A percentile compares a stretch with the other conserved stretches of the same genome.
Evolutionary conservation across 108 stramenopile species (phyloP).

Genomic region (Nitzschia sp.): DNA sequence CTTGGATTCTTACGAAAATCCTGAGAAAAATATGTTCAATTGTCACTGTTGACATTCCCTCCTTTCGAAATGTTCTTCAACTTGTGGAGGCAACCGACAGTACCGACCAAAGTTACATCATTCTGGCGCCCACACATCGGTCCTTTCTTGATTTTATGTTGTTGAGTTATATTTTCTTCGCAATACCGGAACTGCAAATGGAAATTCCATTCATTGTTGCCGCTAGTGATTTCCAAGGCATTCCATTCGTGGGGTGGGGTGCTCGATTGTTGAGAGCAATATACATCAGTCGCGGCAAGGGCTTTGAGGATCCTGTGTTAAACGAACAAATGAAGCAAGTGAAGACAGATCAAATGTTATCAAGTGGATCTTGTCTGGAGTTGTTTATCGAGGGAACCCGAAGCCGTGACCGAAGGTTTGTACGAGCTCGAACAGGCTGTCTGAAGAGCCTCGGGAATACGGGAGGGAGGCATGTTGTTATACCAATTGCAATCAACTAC

Average conservation of each 20-base stretch:
- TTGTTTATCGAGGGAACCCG: conserved; percentile 85
- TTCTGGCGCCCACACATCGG: conserved; percentile 86
- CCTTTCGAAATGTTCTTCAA: conserved; percentile 43
- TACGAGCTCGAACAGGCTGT: conserved; percentile 79
- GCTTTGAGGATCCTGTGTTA: conserved; percentile 45
- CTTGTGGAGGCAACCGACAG: conserved; percentile 11
- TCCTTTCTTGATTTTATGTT: conserved; percentile 86
- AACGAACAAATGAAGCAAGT: conserved; percentile 7
- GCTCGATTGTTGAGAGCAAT: conserved; percentile 55
- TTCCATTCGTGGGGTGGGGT: conserved; percentile 77
- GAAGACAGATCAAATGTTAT: conserved; percentile 10
- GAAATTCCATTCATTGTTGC: conserved; percentile 76
- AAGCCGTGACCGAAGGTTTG: conserved; percentile 77
- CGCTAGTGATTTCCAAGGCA: conserved; percentile 65
- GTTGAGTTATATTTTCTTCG: conserved; percentile 71
- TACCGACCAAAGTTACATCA: conserved; percentile 29
- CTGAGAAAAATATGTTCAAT: conserved; percentile 46
- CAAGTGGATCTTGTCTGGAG: conserved; percentile 48
- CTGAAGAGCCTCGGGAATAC: conserved; percentile 55
- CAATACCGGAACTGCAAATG: conserved; percentile 80
- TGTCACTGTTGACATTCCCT: conserved; percentile 70
- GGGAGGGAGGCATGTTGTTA: conserved; percentile 49
- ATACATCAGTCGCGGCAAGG: conserved; percentile 65
- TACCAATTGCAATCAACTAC: conserved; percentile 85
- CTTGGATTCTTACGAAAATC: conserved; percentile 59